Base-by-base conservation (phyloP, 352 stramenopile species). In the Globisporangium acanthophoron region DNA sequence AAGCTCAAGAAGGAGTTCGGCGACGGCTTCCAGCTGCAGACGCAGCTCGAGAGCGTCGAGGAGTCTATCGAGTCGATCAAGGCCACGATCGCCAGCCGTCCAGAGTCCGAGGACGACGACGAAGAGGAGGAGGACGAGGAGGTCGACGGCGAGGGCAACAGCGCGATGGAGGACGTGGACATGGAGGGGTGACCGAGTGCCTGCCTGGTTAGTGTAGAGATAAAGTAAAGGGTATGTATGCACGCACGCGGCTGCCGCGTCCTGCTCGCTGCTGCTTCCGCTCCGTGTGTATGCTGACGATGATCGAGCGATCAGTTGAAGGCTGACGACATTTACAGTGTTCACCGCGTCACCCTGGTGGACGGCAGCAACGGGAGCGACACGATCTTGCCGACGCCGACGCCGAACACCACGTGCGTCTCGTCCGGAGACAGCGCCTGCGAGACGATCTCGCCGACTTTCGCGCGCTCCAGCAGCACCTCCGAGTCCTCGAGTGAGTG, bases 1-100 rank as follows among this genome's bases (percentile, higher is more conserved):
- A 92, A 92, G 64, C 62, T 95, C 52, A 85, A 93, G 63, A 85
- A 83, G 58, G 71, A 93, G 27, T 56, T 92, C 55, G 61, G 70
- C 6, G 69, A 73, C 51, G 83, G 87, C 33, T 95, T 95, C 55
- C 70, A 92, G 46, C 61, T 95, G 46, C 68, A 85, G 31, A 78
- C 80, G 44, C 85, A 95, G 56, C 81, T 95, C 45, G 83, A 93
- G 43, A 88, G 76, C 60, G 80, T 92, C 12, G 66, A 78, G 40
- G 73, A 89, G 63, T 76, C 78, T 2, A 82, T 90, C 56, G 66
- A 55, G 5, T 76, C 73, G 54, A 59, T 90, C 18, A 69, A 83
- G 55, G 56, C 71, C 12, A 66, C 73, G 1, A 87, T 92, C 54
- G 78, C 78, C 37, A 89, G 62, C 44, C 76, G 73, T 21, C 74